Conservation (phyloP, 2,329 filamentous ascomycete species). For the Epichloe scottii region DNA sequence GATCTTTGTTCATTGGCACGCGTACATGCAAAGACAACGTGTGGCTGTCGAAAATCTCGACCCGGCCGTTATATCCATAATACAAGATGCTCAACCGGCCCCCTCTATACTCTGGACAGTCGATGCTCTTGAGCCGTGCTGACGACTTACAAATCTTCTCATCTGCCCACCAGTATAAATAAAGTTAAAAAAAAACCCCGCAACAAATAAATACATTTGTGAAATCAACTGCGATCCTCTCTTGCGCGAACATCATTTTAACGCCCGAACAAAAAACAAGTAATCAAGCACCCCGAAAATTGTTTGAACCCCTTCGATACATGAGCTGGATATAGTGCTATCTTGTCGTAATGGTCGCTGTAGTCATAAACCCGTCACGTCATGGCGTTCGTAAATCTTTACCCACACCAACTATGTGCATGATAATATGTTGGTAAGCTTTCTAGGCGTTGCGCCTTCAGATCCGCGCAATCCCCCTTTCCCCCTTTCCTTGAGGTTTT, state of each 20-base stretch:
- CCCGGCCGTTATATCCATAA: conserved; percentile 6
- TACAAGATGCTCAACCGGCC: conserved; percentile 4
- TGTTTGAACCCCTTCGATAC: not conserved
- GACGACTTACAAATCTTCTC: not conserved
- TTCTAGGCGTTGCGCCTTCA: not conserved
- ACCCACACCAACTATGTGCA: not conserved
- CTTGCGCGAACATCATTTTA: not conserved
- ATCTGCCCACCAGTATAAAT: not conserved
- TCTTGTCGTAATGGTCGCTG: conserved; percentile 1
- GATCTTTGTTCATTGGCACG: not conserved
- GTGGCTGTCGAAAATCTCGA: not conserved
- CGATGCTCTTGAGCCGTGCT: not conserved
- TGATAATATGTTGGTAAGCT: not conserved
- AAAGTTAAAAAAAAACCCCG: not conserved
- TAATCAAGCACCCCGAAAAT: not conserved
- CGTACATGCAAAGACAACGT: not conserved
- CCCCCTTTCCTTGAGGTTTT: not conserved
- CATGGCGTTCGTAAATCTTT: conserved; percentile 6
- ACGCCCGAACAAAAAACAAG: not conserved
- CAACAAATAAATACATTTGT: not conserved
- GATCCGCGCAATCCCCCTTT: not conserved
- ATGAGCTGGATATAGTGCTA: not conserved
- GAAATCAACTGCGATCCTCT: not conserved
- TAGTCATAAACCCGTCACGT: conserved; percentile 6
- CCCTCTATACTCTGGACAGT: not conserved